These are phyloP conservation scores for Chlorella sorokiniana DNA, from an alignment of 139 green algal species.

Conservation along the genomic window DNA sequence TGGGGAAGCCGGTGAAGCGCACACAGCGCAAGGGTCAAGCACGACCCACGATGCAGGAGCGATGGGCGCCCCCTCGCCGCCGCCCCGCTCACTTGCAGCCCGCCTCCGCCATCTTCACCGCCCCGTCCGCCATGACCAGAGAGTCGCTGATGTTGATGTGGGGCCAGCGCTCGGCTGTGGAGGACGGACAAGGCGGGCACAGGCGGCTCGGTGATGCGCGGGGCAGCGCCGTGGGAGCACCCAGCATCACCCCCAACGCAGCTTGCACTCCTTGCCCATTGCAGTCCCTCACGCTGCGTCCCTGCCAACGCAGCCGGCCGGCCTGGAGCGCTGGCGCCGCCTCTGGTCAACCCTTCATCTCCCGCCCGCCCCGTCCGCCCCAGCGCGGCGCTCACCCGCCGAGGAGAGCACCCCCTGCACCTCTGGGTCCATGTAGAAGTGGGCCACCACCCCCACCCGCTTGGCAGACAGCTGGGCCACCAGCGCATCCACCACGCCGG, in stretches of 20 bases:
- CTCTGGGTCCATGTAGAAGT: constrained; percentile 99
- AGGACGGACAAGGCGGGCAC: constrained; percentile 48
- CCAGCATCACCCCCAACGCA: neutral
- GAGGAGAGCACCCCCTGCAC: constrained; percentile 93
- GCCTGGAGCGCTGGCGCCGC: too few species aligned
- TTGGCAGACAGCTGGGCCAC: constrained; percentile 74
- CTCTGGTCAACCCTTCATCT: neutral
- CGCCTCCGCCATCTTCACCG: constrained; percentile 82
- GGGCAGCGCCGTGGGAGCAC: neutral
- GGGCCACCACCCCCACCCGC: constrained; percentile 96
- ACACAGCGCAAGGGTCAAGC: neutral
- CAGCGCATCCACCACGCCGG: constrained; percentile 47
- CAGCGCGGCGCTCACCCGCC: constrained; percentile 39
- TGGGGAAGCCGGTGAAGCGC: neutral
- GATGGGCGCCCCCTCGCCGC: neutral
- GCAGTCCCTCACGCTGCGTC: too few species aligned
- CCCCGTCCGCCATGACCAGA: constrained; percentile 89
- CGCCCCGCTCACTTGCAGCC: constrained; percentile 72
- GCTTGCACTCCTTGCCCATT: too few species aligned
- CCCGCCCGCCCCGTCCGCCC: neutral
- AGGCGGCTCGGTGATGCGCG: neutral
- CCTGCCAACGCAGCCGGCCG: too few species aligned
- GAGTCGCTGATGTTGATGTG: constrained; percentile 97
- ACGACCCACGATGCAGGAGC: neutral
- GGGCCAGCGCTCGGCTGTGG: constrained; percentile 78